Percentiles rank a stretch among this genome's conserved stretches.
Evolutionary conservation across 148 eudicot genomes (phyloP).

Genomic region (Rhododendron williamsianum): DNA sequence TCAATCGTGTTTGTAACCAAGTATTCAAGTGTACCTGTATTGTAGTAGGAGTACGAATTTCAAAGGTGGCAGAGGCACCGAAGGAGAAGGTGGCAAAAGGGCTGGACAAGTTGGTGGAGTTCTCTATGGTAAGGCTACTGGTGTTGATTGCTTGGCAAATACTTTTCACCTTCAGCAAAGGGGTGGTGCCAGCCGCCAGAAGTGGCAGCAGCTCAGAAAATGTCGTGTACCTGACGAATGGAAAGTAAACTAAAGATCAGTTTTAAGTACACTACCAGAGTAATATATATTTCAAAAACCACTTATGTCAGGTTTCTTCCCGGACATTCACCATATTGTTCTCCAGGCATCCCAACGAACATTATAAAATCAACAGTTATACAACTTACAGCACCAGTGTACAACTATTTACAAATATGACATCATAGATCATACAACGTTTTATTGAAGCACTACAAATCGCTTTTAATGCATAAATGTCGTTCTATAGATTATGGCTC

Average conservation of each 20-base stretch:
- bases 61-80: conserved; percentile 83
- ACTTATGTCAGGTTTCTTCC: neutral
- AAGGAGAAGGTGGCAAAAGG: conserved; percentile 75
- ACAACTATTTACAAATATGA: neutral
- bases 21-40: conserved; percentile 62
- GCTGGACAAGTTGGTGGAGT: conserved; percentile 53
- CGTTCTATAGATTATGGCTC: neutral
- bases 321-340: neutral
- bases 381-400: neutral
- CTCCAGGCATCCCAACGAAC: neutral
- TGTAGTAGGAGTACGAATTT: conserved; percentile 76
- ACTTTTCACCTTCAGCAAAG: conserved; percentile 66
- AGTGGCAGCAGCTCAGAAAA: conserved; percentile 92
- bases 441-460: neutral
- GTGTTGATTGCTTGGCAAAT: conserved; percentile 64
- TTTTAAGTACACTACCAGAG: conserved; percentile 2
- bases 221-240: conserved; percentile 72
- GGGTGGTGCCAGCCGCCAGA: conserved; percentile 60
- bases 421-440: neutral
- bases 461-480: neutral
- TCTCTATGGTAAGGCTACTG: conserved; percentile 57
- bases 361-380: neutral
- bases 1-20: neutral
- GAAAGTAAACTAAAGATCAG: conserved; percentile 11
- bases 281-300: neutral